Base-by-base conservation (phyloP, 331 rosid genomes). In the Phaseolus coccineus region DNA sequence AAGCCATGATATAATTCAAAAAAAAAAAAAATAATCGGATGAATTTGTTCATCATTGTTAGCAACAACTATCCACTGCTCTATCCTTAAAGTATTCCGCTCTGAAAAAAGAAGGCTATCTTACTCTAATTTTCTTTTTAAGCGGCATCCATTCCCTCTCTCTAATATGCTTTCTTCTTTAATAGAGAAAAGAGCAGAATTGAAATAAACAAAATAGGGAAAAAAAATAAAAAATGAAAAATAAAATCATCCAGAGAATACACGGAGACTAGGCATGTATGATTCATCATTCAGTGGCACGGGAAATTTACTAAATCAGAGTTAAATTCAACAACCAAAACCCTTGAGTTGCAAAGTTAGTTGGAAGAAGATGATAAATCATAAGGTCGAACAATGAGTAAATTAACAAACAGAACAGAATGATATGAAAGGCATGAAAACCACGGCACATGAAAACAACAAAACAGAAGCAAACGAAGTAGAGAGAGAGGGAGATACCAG, bases 401-500 rank as follows among this genome's bases (percentile, higher is more conserved):
- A 5, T 46, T 13, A 46, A 44, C 14, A 44, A 14, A 7, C 4
- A 53, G 24, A 55, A 56, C 64, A 61, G 2, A 37, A 13, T 33
- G 30, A 37, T 9, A 37, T n/a, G 15, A 65, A 37, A 63, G 3
- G 47, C 47, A 35, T 16, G 22, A 8, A 6, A 50, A 62, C 6
- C 50, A 44, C 4, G 12, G 3, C 50, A 44, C 50, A 10, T 44
- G 0, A 12, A 61, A 61, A 30, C 2, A 28, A 9, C 30, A 1
- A 1, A 14, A 7, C 44, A 1, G 66, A 47, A 76, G 61, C 16
- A 58, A 35, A 16, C 42, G 42, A 33, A 52, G 8, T 0, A 63
- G 22, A 90, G 40, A 40, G 55, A 69, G 70, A 42, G 62, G 30
- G 35, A 28, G 63, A 53, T 24, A 90, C 97, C 93, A 15, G 90